Percentiles rank a stretch among this genome's conserved stretches.
These are phyloP conservation scores for Hygrocybe punicea DNA, from an alignment of 768 basidiomycete species.

Conservation along the genomic window DNA sequence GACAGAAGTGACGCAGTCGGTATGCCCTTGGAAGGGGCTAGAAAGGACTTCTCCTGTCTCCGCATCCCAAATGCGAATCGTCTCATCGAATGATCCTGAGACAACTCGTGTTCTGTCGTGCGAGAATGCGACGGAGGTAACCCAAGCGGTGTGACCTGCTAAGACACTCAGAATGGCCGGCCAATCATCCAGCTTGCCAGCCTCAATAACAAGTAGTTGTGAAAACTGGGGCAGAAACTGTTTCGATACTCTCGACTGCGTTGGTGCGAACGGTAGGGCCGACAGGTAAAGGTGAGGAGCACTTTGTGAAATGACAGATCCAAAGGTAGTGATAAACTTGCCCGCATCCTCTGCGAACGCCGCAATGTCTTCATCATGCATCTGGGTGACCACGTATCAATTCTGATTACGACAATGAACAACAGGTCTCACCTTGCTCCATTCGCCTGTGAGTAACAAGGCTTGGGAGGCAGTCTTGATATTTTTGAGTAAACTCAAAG, in stretches of 20 bases:
- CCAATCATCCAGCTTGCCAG: not conserved
- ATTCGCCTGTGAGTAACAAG: too few relatives aligned
- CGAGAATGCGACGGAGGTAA: conserved; percentile 62
- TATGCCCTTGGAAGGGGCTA: not conserved
- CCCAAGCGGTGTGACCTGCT: conserved; percentile 11
- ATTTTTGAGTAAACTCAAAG: too few relatives aligned
- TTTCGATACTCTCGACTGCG: conserved; percentile 17
- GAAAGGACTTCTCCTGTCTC: not conserved
- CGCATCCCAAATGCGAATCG: conserved; percentile 39
- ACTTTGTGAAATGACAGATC: conserved; percentile 31
- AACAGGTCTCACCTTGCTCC: too few relatives aligned
- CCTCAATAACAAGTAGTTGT: not conserved
- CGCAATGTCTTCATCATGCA: conserved; percentile 6
- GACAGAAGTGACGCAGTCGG: not conserved
- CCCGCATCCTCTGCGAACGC: conserved; percentile 4
- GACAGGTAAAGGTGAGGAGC: conserved; percentile 40
- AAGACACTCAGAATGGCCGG: not conserved
- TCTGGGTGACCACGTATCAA: too few relatives aligned
- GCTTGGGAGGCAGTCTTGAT: too few relatives aligned
- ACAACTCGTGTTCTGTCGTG: conserved; percentile 83
- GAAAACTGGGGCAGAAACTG: conserved; percentile 7
- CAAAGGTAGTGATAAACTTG: conserved; percentile 9
- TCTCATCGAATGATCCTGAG: conserved; percentile 90
- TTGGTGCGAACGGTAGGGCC: conserved; percentile 34
- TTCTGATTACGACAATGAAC: too few relatives aligned